Evolutionary conservation across 352 stramenopile species (phyloP), one percentile per base, ranked within the genome.

Genomic region (Phytophthora cactorum): DNA sequence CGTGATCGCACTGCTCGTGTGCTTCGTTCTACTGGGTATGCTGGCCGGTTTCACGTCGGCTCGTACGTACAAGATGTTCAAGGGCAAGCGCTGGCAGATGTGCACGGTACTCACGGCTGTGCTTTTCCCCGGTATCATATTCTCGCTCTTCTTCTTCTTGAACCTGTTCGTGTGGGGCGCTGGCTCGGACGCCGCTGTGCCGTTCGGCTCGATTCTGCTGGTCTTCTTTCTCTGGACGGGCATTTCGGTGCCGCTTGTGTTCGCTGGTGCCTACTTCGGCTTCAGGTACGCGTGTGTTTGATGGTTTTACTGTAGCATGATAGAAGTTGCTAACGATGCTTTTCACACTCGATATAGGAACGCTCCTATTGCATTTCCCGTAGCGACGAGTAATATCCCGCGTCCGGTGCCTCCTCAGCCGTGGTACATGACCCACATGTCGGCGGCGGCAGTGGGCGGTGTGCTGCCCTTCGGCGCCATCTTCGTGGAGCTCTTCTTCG

Each of bases 401-500:
- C 90, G 98, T 43, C 95, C 97, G 47, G 98, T 99, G 67, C 98
- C 98, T 8, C 93, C 98, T 68, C 97, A 99, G 81, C 97, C 97
- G 27, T 99, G 97, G 97, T 99, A 99, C 80, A 98, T 99, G 90
- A 92, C 93, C 41, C 88, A 97, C 66, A 80, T 87, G 49, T 95
- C 98, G 44, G 93, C 93, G 0, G 85, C 98, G 8, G 78, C 96
- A 2, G 92, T 99, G 45, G 98, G 97, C 46, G 98, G 98, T 17
- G 94, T 99, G 60, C 81, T 99, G 2, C 98, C 98, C 11, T 99
- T 99, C 73, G 98, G 97, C 29, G 97, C 98, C 7, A 98, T 98
- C 86, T 99, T 99, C 78, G 97, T 99, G 31, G 98, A 99, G 84
- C 89, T 99, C 27, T 99, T 99, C 86, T 99, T 99, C 77, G 99